Base-by-base conservation (phyloP, 768 basidiomycete species). In the Xerocomellus intermedius region DNA sequence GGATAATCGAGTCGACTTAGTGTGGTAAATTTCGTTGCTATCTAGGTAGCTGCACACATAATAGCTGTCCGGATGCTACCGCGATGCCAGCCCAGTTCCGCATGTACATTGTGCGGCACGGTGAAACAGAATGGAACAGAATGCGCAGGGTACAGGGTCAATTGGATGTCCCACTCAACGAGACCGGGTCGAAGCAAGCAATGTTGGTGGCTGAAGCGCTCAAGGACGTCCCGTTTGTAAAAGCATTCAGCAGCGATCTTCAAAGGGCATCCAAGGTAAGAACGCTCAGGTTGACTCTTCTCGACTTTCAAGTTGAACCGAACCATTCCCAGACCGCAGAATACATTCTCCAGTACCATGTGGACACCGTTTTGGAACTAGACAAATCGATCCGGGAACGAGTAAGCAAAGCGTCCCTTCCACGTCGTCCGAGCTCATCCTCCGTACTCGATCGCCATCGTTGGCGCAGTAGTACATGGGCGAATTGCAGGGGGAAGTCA, bases 61-160 rank as follows among this genome's bases (percentile, higher is more conserved):
- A 33, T 35, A 35, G 16, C 3, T 35, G 12, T 4, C 35, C 26
- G 26, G 5, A 26, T 26, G 26, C 30, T 3, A 39, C 14, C 47
- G 24, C 51, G 38, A 66, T 71, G 59, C 56, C 74, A 66, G 55
- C 66, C 50, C 63, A 73, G 26, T 77, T 78, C 24, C 75, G 75
- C 50, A 60, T 91, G 43, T 88, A 85, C 65, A 72, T 90, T 57
- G 78, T 90, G 46, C 83, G 90, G 41, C 90, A 92, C 61, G 90
- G 88, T 19, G 88, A 92, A 74, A 92, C 90, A 24, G 78, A 83
- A 39, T 84, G 79, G 64, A 91, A 91, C 69, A 71, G 75, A 49
- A 69, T 73, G 7, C 74, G 76, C 24, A 82, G 87, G 53, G 79
- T 89, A 42, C 90, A 93, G 74, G 91, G 91, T 38, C 91, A 93